Percentiles rank a stretch among this genome's conserved stretches.
These are phyloP conservation scores for Geopyxis carbonaria DNA, from an alignment of 495 filamentous ascomycete genomes.

Conservation along the genomic window DNA sequence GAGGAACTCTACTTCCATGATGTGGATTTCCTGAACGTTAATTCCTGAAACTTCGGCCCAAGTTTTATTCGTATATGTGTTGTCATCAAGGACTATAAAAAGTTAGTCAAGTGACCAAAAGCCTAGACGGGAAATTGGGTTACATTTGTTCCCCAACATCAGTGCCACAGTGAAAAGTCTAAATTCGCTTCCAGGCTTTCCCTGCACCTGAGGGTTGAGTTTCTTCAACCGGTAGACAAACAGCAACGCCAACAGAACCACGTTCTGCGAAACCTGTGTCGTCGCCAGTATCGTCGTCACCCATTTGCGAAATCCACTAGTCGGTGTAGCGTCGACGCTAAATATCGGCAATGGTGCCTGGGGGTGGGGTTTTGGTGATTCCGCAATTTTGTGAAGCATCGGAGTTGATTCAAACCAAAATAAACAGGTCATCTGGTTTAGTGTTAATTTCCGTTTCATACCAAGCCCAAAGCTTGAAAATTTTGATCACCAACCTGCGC, in stretches of 20 bases:
- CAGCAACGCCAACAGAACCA: slow-evolving; percentile 74
- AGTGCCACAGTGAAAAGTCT: slow-evolving; percentile 87
- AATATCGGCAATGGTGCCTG: slow-evolving; percentile 35
- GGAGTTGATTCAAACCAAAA: slow-evolving; percentile 96
- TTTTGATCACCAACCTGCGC: slow-evolving; percentile 44
- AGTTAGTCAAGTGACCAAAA: background rate
- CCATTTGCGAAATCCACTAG: slow-evolving; percentile 78
- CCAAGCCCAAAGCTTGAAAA: background rate
- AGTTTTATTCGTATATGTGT: slow-evolving; percentile 98
- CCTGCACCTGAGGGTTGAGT: slow-evolving; percentile 68
- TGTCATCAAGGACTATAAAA: slow-evolving; percentile 72
- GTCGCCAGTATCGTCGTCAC: slow-evolving; percentile 77
- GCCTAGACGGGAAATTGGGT: slow-evolving; percentile 5
- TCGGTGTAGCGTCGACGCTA: slow-evolving; percentile 55
- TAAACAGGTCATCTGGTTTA: slow-evolving; percentile 86
- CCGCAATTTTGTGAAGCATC: slow-evolving; percentile 55
- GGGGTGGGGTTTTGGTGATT: slow-evolving; percentile 33
- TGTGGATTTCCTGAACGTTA: slow-evolving; percentile 83
- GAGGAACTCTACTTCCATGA: slow-evolving; percentile 99
- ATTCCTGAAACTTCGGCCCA: slow-evolving; percentile 98
- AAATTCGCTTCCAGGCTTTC: slow-evolving; percentile 86
- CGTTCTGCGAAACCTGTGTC: slow-evolving; percentile 93
- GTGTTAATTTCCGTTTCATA: slow-evolving; percentile 5
- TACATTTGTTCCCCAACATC: slow-evolving; percentile 98
- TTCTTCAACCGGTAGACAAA: slow-evolving; percentile 91